A percentile compares a stretch with the other conserved stretches of the same genome.
These are phyloP conservation scores for Exophiala aquamarina DNA, from an alignment of 2,329 filamentous ascomycete genomes.

Conservation along the genomic window DNA sequence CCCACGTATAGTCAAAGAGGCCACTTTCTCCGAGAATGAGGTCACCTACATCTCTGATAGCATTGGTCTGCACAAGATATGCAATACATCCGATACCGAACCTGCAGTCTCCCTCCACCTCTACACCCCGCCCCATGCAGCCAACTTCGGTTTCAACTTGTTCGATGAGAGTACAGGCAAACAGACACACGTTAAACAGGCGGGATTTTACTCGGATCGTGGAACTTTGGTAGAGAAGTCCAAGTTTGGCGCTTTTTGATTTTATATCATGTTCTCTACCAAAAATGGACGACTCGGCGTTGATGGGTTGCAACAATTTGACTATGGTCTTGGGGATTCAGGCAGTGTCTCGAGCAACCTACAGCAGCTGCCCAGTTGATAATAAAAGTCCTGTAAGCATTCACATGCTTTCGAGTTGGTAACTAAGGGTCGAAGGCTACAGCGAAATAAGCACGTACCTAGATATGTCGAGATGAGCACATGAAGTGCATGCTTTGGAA, in stretches of 20 bases:
- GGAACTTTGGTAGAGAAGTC: constrained; percentile 34
- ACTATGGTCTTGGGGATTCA: no score
- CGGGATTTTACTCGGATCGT: constrained; percentile 67
- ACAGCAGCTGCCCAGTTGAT: no score
- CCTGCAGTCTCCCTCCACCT: constrained; percentile 84
- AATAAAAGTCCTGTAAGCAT: no score
- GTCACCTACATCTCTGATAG: constrained; percentile 90
- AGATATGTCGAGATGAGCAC: no score
- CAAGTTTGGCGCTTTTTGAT: constrained; percentile 28
- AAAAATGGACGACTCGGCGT: no score
- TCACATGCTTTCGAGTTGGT: no score
- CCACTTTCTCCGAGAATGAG: constrained; percentile 66
- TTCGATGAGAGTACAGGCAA: constrained; percentile 77
- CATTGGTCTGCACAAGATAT: constrained; percentile 80
- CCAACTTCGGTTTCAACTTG: constrained; percentile 75
- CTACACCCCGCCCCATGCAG: constrained; percentile 87
- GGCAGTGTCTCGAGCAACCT: no score
- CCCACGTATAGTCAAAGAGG: constrained; percentile 66
- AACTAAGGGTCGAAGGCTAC: no score
- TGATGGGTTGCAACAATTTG: no score
- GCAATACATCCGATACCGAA: constrained; percentile 65
- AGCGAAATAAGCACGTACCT: no score
- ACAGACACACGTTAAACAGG: constrained; percentile 68
- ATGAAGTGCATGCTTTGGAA: no score
- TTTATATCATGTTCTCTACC: not conserved